These are phyloP conservation scores for Teunomyces stri DNA, from an alignment of 805 yeast genomes.

Conservation along the genomic window DNA sequence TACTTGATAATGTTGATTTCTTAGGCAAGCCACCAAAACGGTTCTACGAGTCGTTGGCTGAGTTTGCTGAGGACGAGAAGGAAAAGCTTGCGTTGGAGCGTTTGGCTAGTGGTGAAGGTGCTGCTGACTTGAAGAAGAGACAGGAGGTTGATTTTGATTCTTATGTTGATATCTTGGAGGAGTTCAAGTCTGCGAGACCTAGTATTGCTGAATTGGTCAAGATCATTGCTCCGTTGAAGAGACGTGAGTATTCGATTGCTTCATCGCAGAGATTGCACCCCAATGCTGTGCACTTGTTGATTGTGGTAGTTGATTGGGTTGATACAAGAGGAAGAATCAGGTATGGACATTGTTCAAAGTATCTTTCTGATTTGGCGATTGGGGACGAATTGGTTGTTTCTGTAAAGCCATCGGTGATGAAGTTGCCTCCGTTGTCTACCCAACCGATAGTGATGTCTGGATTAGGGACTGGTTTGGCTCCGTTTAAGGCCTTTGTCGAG, in stretches of 20 bases:
- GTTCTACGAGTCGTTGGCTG: conserved; percentile 81
- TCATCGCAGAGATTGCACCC: conserved; percentile 93
- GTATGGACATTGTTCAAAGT: conserved; percentile 93
- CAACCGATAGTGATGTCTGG: conserved; percentile 97
- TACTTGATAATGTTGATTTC: conserved; percentile 77
- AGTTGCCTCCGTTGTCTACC: conserved; percentile 79
- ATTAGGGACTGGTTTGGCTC: conserved; percentile 96
- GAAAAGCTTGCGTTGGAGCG: conserved; percentile 62
- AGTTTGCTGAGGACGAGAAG: conserved; percentile 64
- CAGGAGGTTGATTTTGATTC: conserved; percentile 81
- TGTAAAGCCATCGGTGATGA: conserved; percentile 97
- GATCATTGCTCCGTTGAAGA: conserved; percentile 81
- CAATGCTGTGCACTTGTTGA: conserved; percentile 83
- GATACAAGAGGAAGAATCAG: conserved; percentile 82
- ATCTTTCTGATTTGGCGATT: conserved; percentile 69
- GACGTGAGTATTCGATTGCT: conserved; percentile 97
- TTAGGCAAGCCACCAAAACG: conserved; percentile 96
- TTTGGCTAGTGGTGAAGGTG: conserved; percentile 77
- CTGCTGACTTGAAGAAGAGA: conserved; percentile 75
- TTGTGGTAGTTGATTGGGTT: conserved; percentile 95
- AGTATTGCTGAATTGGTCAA: conserved; percentile 63
- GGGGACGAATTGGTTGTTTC: conserved; percentile 90
- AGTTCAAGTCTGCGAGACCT: conserved; percentile 83
- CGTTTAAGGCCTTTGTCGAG: conserved; percentile 95
- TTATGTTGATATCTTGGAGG: conserved; percentile 76